These are phyloP conservation scores for Triadica sebifera DNA, from an alignment of 345 rosid genomes.

Conservation along the genomic window DNA sequence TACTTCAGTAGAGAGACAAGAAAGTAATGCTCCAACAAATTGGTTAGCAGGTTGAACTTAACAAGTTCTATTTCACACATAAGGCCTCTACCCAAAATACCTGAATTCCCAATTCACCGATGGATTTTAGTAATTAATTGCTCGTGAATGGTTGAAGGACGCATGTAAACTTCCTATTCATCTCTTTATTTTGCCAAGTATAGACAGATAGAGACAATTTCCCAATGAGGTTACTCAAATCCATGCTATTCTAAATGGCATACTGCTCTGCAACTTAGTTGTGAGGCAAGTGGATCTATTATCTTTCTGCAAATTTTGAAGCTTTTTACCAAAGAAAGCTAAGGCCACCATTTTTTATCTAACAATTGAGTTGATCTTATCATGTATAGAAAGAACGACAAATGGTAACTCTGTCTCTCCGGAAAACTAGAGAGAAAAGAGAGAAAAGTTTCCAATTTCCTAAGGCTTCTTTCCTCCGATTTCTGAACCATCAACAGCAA, in stretches of 20 bases:
- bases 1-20: not conserved
- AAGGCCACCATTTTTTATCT: not conserved
- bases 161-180: not conserved
- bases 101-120: not conserved
- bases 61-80: not conserved
- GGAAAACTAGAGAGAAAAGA: not conserved
- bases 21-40: not conserved
- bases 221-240: not conserved
- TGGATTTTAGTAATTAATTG: not conserved
- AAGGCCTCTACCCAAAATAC: not conserved
- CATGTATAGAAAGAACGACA: not conserved
- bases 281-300: not conserved
- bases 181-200: not conserved
- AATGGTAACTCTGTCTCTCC: not conserved
- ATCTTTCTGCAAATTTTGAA: not conserved
- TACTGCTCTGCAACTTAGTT: not conserved
- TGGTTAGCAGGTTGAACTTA: not conserved
- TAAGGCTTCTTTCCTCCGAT: not conserved
- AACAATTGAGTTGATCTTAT: not conserved
- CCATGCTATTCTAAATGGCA: not conserved
- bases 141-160: not conserved
- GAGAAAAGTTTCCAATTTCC: no score
- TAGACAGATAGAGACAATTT: not conserved
- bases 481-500: not conserved
- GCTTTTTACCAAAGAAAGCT: not conserved